phyloP scores from a whole-genome alignment of 1,139 yeast genomes.

The Saccharomyces hybrid region DNA sequence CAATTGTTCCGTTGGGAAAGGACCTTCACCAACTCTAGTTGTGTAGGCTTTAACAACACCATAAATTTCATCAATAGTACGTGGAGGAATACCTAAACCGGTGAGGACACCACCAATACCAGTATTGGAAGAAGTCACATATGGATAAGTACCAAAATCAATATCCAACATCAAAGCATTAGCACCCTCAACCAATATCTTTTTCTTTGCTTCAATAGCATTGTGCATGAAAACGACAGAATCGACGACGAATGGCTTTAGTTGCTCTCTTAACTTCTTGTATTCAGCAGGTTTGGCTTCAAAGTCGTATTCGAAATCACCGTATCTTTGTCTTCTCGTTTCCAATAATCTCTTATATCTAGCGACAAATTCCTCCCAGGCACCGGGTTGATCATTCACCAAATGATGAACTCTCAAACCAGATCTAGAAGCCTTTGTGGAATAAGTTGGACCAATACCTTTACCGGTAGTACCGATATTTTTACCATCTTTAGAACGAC shows the following conservation, averaged over 20 bases:
- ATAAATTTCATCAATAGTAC: constrained; percentile 64
- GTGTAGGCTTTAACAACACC: constrained; percentile 99
- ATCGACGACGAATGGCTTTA: constrained; percentile 90
- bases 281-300: constrained; percentile 75
- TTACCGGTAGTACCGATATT: constrained; percentile 98
- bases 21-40: constrained; percentile 98
- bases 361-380: constrained; percentile 86
- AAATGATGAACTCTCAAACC: constrained; percentile 96
- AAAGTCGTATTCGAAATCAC: constrained; percentile 80
- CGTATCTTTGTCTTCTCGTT: constrained; percentile 83
- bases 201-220: constrained; percentile 71
- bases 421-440: constrained; percentile 94
- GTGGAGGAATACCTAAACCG: constrained; percentile 94
- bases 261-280: constrained; percentile 62
- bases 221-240: constrained; percentile 84
- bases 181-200: constrained; percentile 94
- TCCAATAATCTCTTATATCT: constrained; percentile 70
- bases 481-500: constrained; percentile 54
- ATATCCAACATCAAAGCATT: constrained; percentile 96
- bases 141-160: constrained; percentile 98
- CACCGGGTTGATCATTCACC: constrained; percentile 79
- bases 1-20: constrained; percentile 97
- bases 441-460: constrained; percentile 98
- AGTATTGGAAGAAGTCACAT: constrained; percentile 90
- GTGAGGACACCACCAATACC: constrained; percentile 98